These are phyloP conservation scores for Phytophthora ramorum DNA, from an alignment of 352 stramenopile genomes.

Conservation along the genomic window DNA sequence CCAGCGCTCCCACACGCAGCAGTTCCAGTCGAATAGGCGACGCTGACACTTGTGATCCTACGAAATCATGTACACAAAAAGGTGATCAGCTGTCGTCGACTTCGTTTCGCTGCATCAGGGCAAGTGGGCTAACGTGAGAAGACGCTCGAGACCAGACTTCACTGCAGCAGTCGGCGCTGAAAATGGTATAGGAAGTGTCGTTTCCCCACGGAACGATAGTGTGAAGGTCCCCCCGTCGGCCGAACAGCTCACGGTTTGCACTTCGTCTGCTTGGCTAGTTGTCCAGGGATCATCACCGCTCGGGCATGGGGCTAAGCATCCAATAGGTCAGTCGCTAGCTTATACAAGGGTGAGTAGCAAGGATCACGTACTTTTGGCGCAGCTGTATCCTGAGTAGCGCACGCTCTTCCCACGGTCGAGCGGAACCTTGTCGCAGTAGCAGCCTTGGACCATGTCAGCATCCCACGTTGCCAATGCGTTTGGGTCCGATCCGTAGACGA, in stretches of 20 bases:
- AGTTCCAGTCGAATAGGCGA: constrained; percentile 47
- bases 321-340: not conserved
- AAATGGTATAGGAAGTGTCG: constrained; percentile 46
- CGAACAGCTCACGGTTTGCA: constrained; percentile 76
- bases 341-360: not conserved
- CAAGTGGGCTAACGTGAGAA: constrained; percentile 48
- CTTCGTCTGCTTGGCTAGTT: constrained; percentile 69
- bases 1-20: constrained; percentile 49
- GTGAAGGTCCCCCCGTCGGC: constrained; percentile 79
- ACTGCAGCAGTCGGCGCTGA: constrained; percentile 36
- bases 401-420: constrained; percentile 53
- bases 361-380: constrained; percentile 57
- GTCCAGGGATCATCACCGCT: constrained; percentile 91
- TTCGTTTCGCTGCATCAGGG: not conserved
- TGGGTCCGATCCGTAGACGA: constrained; percentile 75
- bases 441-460: constrained; percentile 84
- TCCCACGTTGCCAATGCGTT: constrained; percentile 90
- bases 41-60: constrained; percentile 60
- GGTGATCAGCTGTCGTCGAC: constrained; percentile 3
- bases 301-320: constrained; percentile 65
- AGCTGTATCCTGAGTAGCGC: constrained; percentile 81
- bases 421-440: constrained; percentile 87
- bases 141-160: constrained; percentile 52
- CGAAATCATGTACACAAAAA: not conserved
- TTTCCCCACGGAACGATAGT: constrained; percentile 81